Evolutionary conservation across 2,329 filamentous ascomycete species (phyloP), one percentile per base, ranked within the genome.

Genomic region (Penicillium sp.): DNA sequence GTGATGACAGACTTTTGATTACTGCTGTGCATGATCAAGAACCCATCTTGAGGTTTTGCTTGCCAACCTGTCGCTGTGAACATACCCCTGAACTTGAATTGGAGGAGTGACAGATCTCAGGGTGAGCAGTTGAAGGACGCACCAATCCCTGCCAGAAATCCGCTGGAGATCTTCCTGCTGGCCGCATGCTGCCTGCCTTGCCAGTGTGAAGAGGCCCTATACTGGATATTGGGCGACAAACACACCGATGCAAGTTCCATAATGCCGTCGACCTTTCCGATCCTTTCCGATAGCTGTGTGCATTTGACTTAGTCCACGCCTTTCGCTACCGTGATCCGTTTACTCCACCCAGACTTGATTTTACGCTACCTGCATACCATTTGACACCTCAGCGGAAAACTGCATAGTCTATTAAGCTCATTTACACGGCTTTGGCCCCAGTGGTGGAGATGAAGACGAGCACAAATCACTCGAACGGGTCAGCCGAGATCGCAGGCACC

Each of bases 381-480:
- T 20, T 20, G 3, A 18, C 9, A 5, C 15, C n/a, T 10, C 0
- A 10, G 15, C 15, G 15, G 20, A 3, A 35, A 20, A 35, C 6
- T 9, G 15, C 15, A 4, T 35, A 20, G 27, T 3, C 32, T 20
- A 20, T 10, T 20, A 15, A 20, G 32, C 15, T 18, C 8, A 35
- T 35, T 6, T 13, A 12, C 8, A 18, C 18, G 33, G 8, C 3
- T 37, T 20, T 9, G 33, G 18, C 33, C 15, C 66, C 62, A 61
- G 57, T 53, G 46, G 54, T 57, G 44, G 55, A 58, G 31, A 62
- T 59, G 54, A 59, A 56, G 40, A 47, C 50, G 27, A 51, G 53
- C 46, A 46, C 50, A 52, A 61, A 47, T 46, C 58, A 61, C 46
- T 50, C 44, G 44, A 63, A 64, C 46, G 64, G 60, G 42, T 51